phyloP scores from a whole-genome alignment of 768 basidiomycete species.

The Leucosporidium scottii region DNA sequence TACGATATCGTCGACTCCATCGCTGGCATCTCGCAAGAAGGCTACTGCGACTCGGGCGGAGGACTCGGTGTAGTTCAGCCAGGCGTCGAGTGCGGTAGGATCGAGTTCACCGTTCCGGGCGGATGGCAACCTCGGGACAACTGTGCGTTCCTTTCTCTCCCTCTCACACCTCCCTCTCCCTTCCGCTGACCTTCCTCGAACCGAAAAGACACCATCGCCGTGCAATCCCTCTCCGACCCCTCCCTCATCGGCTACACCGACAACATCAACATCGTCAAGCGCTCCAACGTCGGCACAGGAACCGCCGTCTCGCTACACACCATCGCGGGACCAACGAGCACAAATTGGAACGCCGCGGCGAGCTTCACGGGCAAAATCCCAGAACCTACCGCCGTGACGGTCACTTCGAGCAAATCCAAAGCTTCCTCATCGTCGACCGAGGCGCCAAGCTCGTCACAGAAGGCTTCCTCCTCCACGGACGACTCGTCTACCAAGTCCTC shows the following conservation, averaged over 20 bases:
- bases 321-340: constrained; percentile 13
- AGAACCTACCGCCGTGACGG: no score
- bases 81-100: constrained; percentile 21
- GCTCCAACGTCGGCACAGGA: constrained; percentile 14
- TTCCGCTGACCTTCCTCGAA: background rate
- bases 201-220: constrained; percentile 28
- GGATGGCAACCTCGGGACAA: constrained; percentile 23
- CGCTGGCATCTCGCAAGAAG: constrained; percentile 13
- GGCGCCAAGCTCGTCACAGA: no score
- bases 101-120: constrained; percentile 26
- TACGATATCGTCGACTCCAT: constrained; percentile 16
- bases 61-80: constrained; percentile 17
- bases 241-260: constrained; percentile 29
- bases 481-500: no score
- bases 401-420: no score
- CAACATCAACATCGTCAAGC: constrained; percentile 21
- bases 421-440: no score
- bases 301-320: constrained; percentile 9
- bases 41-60: constrained; percentile 26
- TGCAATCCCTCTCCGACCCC: constrained; percentile 21
- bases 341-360: constrained; percentile 5
- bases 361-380: background rate
- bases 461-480: no score
- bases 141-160: constrained; percentile 16
- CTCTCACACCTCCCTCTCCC: accelerated